Evolutionary conservation across 371 early-diverging fungal species (phyloP), one percentile per base, ranked within the genome.

Genomic region (Rhizopus microsporus): DNA sequence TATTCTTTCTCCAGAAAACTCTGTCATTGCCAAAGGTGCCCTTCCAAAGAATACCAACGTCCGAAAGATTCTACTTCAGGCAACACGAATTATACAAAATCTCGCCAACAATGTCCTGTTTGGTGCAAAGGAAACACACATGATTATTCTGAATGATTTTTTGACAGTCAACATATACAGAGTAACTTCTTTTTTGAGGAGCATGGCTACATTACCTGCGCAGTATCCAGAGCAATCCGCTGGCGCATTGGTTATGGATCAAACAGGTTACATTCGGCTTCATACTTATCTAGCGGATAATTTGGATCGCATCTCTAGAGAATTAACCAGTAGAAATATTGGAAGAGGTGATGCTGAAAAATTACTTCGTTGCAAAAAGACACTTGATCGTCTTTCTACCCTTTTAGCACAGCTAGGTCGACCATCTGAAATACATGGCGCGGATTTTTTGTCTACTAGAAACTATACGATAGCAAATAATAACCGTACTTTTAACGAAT

Each of bases 81-180:
- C 92, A 43, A 93, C 95, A 9, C 96, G 97, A 69, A 91, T 95
- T 5, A 93, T 97, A 63, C 96, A 96, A 62, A 97, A 95, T 59
- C 64, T 97, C 64, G 93, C 96, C 16, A 96, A 94, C 74, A 90
- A 93, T 68, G 93, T 96, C 7, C 72, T 91, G 38, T 97, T 97
- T 75, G 96, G 95, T 35, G 78, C 84, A 58, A 96, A 95, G 72
- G 96, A 96, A 75, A 80, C 88, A 4, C 94, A 87, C 62, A 93
- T 96, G 96, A 85, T 82, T 54, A 82, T 86, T 9, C 78, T 93
- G 32, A 97, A 95, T 67, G 85, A 83, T 32, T 94, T 95, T 60
- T 73, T 97, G 67, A 80, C 84, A 8, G 76, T 76, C 47, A 89
- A 92, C 68, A 88, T 88, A 37, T 83, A 81, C 57, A 75, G 76